Percentiles rank a stretch among this genome's conserved stretches.
Evolutionary conservation across 257 asterid genomes (phyloP).

Genomic region (Plectranthus barbatus): DNA sequence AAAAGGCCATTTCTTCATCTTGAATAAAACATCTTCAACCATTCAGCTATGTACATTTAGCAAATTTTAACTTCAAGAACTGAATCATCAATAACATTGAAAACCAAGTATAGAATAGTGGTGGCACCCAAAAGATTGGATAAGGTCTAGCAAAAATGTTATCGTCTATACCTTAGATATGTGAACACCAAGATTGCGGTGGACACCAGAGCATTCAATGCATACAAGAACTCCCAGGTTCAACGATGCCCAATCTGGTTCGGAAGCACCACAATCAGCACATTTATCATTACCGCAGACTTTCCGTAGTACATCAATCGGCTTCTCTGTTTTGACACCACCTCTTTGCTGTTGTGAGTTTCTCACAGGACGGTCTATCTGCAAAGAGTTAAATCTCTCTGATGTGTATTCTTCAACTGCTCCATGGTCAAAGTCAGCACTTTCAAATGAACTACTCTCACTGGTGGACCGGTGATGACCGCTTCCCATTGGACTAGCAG

Average conservation of each 20-base stretch:
- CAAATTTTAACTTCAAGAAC: neutral
- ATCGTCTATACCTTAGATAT: conserved; percentile 73
- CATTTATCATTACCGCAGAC: conserved; percentile 90
- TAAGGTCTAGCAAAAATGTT: neutral
- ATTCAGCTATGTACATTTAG: neutral
- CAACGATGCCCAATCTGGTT: conserved; percentile 98
- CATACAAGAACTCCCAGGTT: conserved; percentile 96
- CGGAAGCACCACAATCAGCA: conserved; percentile 95
- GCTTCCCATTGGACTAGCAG: conserved; percentile 83
- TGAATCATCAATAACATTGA: neutral
- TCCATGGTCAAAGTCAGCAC: conserved; percentile 82
- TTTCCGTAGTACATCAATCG: conserved; percentile 71
- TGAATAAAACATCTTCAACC: neutral
- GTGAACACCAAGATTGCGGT: conserved; percentile 98
- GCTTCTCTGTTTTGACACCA: conserved; percentile 67
- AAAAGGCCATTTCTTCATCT: neutral
- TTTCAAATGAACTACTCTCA: conserved; percentile 95
- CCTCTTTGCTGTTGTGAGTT: conserved; percentile 59
- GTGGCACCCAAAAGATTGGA: neutral
- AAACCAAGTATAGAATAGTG: neutral
- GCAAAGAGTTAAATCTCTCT: conserved; percentile 57
- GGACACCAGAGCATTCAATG: conserved; percentile 99
- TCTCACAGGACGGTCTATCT: conserved; percentile 62
- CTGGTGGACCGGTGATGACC: conserved; percentile 93
- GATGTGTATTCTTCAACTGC: conserved; percentile 75